phyloP scores from a whole-genome alignment of 495 filamentous ascomycete genomes.

The Aspergillus bridgeri region DNA sequence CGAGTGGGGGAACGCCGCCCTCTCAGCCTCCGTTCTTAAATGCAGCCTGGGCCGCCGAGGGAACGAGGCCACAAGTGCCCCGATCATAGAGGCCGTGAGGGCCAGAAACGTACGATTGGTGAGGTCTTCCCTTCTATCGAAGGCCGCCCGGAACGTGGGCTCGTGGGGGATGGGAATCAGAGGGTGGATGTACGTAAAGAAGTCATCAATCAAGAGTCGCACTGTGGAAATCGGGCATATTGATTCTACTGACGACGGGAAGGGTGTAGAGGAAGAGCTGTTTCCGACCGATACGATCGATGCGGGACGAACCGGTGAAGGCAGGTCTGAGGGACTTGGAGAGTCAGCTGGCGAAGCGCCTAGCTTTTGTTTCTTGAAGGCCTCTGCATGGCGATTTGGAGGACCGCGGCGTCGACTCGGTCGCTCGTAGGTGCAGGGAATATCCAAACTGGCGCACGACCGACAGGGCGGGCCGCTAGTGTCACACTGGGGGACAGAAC shows the following conservation, averaged over 20 bases:
- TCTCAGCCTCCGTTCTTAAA: constrained; percentile 57
- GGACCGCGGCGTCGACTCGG: constrained; percentile 78
- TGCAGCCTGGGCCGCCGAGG: constrained; percentile 71
- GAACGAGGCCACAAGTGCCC: constrained; percentile 71
- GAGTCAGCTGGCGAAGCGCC: constrained; percentile 35
- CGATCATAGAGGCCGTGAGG: constrained; percentile 79
- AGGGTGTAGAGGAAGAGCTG: constrained; percentile 22
- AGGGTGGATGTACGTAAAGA: constrained; percentile 86
- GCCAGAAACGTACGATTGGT: constrained; percentile 68
- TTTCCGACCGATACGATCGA: constrained; percentile 18
- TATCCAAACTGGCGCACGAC: constrained; percentile 72
- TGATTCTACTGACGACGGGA: constrained; percentile 56
- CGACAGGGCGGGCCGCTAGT: constrained; percentile 74
- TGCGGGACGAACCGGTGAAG: constrained; percentile 13
- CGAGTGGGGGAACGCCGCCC: constrained; percentile 55
- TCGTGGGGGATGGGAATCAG: constrained; percentile 85
- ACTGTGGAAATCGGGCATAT: constrained; percentile 70
- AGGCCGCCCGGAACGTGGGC: constrained; percentile 72
- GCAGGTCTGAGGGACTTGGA: constrained; percentile 25
- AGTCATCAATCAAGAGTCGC: constrained; percentile 73
- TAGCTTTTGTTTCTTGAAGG: constrained; percentile 65
- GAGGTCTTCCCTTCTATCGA: constrained; percentile 66
- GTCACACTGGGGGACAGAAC: constrained; percentile 61
- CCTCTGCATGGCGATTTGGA: constrained; percentile 81
- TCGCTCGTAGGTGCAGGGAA: constrained; percentile 79